A percentile compares a stretch with the other conserved stretches of the same genome.
Conservation (phyloP, 129 eudicot genomes). For the Escallonia rubra region DNA sequence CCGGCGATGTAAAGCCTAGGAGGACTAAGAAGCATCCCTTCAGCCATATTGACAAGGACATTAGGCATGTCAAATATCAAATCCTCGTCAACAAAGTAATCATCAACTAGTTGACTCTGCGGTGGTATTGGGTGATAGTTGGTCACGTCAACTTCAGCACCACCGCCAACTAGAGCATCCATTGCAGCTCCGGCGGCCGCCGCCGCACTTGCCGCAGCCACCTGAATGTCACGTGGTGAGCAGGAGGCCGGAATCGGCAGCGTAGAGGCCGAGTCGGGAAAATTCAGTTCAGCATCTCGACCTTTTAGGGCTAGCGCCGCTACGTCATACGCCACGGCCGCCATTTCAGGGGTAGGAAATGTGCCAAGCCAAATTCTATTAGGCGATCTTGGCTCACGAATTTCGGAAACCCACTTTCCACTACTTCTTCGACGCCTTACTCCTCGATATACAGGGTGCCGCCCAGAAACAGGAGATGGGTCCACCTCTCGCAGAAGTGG, state of each 20-base stretch:
- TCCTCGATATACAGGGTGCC: conserved; percentile 44
- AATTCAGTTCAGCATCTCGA: conserved; percentile 56
- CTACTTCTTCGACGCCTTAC: conserved; percentile 60
- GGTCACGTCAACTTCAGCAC: neutral
- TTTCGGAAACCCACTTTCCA: conserved; percentile 84
- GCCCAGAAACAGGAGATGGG: conserved; percentile 20
- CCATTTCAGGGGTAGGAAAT: conserved; percentile 72
- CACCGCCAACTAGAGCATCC: conserved; percentile 33
- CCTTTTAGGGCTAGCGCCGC: conserved; percentile 76
- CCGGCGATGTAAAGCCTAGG: conserved; percentile 30
- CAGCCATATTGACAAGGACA: conserved; percentile 67
- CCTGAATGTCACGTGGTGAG: conserved; percentile 60
- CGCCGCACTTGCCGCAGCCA: conserved; percentile 67
- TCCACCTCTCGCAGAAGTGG: neutral
- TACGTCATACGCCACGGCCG: conserved; percentile 77
- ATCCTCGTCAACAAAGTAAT: conserved; percentile 65
- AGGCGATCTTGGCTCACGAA: conserved; percentile 67
- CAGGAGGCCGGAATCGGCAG: conserved; percentile 56
- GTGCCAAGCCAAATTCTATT: conserved; percentile 80
- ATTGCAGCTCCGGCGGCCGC: conserved; percentile 60
- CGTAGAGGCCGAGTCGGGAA: conserved; percentile 51
- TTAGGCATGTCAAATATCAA: conserved; percentile 77
- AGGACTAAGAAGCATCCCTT: conserved; percentile 80
- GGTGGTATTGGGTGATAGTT: neutral
- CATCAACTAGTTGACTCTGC: neutral